Evolutionary conservation across 345 rosid genomes (phyloP).

Genomic region (Lenwebbia sp.): DNA sequence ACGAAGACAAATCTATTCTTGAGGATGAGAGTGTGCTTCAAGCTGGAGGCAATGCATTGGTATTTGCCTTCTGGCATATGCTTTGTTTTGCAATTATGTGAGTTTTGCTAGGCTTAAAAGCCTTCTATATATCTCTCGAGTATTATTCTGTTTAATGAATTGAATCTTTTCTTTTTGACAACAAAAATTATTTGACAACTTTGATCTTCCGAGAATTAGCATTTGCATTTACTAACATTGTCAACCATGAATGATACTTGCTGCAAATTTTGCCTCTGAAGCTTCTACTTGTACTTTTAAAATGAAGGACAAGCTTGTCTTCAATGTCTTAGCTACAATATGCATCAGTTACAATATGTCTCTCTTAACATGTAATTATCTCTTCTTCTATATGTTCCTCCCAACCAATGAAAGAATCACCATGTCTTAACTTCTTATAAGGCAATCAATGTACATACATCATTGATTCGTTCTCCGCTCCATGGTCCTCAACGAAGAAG

Average conservation of each 20-base stretch:
- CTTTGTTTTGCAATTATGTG: too few species aligned
- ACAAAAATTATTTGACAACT: background rate
- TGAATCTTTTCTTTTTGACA: too few species aligned
- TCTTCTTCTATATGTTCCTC: background rate
- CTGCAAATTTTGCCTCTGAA: background rate
- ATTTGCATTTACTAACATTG: background rate
- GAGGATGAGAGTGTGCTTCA: too few species aligned
- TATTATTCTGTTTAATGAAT: too few species aligned
- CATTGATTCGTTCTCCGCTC: background rate
- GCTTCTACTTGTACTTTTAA: background rate
- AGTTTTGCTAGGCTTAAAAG: too few species aligned
- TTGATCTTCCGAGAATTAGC: background rate
- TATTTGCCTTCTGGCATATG: too few species aligned
- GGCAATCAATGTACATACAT: background rate
- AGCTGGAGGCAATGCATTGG: too few species aligned
- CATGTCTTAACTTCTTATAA: background rate
- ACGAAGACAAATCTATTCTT: too few species aligned
- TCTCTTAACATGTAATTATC: background rate
- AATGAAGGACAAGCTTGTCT: background rate
- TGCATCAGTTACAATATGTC: background rate
- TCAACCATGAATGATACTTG: background rate
- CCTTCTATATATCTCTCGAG: too few species aligned
- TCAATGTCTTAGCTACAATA: background rate
- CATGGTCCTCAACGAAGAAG: constrained; percentile 48
- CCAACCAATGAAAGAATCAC: background rate